Evolutionary conservation across 75 land plant species (phyloP).

Genomic region (Cunninghamia lanceolata): DNA sequence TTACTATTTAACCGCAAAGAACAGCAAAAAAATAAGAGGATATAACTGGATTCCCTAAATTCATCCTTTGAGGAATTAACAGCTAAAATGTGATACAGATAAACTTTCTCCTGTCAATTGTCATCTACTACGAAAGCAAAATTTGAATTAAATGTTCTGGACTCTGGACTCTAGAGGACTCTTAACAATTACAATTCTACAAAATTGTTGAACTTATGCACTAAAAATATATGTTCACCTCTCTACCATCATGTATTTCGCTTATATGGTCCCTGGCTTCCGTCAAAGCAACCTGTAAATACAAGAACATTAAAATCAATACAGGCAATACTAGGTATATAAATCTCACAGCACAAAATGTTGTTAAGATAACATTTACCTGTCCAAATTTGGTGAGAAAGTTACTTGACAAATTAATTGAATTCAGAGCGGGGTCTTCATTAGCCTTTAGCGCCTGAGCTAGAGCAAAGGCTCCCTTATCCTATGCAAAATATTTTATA

Average conservation of each 20-base stretch:
- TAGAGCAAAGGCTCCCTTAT: conserved; percentile 93
- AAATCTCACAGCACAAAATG: background rate
- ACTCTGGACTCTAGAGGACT: background rate
- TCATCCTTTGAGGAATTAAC: background rate
- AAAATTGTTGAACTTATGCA: background rate
- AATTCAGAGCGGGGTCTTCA: conserved; percentile 75
- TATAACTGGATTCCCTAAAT: background rate
- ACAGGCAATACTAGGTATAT: background rate
- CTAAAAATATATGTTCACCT: conserved; percentile 81
- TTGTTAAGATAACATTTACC: conserved; percentile 30
- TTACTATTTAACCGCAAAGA: background rate
- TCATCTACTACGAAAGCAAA: background rate
- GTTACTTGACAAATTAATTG: conserved; percentile 80
- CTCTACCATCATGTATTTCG: conserved; percentile 92
- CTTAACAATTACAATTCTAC: background rate
- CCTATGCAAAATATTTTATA: conserved; percentile 41
- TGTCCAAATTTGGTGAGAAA: conserved; percentile 97
- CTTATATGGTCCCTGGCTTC: conserved; percentile 93
- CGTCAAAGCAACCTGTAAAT: conserved; percentile 82
- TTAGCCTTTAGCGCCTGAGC: conserved; percentile 96
- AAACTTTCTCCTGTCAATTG: background rate
- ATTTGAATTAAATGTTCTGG: background rate
- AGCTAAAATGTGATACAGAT: background rate
- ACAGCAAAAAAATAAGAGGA: background rate
- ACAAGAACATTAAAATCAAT: background rate